These are phyloP conservation scores for Cladobotryum mycophilum DNA, from an alignment of 2,329 filamentous ascomycete species.

Conservation along the genomic window DNA sequence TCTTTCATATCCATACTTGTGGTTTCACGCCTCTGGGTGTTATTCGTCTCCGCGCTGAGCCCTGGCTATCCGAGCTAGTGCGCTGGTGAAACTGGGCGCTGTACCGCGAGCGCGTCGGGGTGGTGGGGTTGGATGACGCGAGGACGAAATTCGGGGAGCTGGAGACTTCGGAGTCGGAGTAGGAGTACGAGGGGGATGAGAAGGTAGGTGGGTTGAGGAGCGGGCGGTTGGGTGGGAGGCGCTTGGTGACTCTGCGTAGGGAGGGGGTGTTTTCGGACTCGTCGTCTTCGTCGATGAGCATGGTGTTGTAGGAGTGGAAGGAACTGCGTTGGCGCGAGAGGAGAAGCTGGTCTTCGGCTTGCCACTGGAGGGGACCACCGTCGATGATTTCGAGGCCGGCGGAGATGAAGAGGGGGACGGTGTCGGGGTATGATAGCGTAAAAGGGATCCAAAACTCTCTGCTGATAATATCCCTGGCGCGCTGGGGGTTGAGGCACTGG, in stretches of 20 bases:
- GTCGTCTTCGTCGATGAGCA: neutral
- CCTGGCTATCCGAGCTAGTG: neutral
- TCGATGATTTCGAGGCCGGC: constrained; percentile 23
- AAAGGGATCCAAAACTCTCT: constrained; percentile 28
- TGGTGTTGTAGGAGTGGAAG: neutral
- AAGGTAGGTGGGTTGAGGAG: neutral
- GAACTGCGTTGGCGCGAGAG: neutral
- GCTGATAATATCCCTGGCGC: constrained; percentile 16
- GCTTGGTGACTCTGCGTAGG: constrained; percentile 10
- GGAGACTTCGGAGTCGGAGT: neutral
- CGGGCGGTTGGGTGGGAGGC: neutral
- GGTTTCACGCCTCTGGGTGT: neutral
- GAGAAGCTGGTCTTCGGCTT: constrained; percentile 1
- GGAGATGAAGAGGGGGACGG: constrained; percentile 21
- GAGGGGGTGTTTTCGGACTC: constrained; percentile 5
- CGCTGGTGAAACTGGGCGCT: neutral
- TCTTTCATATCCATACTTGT: constrained; percentile 1
- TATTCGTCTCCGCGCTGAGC: neutral
- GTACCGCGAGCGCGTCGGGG: neutral
- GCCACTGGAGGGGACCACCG: constrained; percentile 7
- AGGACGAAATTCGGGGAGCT: constrained; percentile 4
- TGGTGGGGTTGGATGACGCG: neutral
- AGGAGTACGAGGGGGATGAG: constrained; percentile 8
- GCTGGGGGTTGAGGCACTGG: constrained; percentile 15
- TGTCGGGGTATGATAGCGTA: constrained; percentile 22